A percentile compares a stretch with the other conserved stretches of the same genome.
Evolutionary conservation across 208 protist species (phyloP).

Genomic region (Tritrichomonas foetus): DNA sequence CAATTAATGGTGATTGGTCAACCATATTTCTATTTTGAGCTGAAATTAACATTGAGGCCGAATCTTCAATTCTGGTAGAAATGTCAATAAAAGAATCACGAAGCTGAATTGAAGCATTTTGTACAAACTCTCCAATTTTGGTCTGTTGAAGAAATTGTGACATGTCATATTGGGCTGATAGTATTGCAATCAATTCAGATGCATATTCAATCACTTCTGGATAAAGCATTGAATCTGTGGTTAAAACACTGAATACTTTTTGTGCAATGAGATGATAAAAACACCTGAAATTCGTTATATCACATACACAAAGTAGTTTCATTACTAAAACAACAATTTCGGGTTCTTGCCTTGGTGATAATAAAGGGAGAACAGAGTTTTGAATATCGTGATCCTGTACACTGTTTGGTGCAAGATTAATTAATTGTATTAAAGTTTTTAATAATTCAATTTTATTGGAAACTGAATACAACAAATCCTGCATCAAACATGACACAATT

Average conservation of each 20-base stretch:
- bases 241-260: not conserved
- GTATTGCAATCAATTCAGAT: not conserved
- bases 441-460: not conserved
- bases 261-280: not conserved
- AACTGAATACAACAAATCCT: not conserved
- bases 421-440: not conserved
- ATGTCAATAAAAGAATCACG: not conserved
- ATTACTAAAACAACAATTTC: not conserved
- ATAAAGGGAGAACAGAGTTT: not conserved
- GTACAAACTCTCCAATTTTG: not conserved
- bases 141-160: not conserved
- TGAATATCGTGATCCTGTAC: conserved; percentile 8
- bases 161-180: not conserved
- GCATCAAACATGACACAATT: conserved; percentile 9
- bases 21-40: not conserved
- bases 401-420: not conserved
- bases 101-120: not conserved
- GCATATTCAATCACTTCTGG: not conserved
- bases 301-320: not conserved
- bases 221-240: not conserved
- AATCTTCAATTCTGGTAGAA: not conserved
- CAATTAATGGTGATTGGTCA: no score
- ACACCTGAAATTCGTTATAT: not conserved
- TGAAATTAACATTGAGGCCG: not conserved
- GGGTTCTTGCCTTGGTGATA: not conserved